A percentile compares a stretch with the other conserved stretches of the same genome.
These are phyloP conservation scores for Neolentinus lepideus DNA, from an alignment of 1,284 basidiomycete genomes.

Conservation along the genomic window DNA sequence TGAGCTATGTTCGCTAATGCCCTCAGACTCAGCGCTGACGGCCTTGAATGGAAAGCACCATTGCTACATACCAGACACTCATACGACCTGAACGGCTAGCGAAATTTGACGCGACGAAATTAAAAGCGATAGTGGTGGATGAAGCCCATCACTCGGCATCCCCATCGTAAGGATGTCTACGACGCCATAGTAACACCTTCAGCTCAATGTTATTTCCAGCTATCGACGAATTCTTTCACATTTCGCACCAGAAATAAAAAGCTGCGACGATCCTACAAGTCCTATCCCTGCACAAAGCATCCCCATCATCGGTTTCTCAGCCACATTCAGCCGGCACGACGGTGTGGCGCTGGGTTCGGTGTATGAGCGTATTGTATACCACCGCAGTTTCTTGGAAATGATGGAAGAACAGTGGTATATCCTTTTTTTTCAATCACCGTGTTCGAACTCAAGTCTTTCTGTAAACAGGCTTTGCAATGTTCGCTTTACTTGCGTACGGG, in stretches of 20 bases:
- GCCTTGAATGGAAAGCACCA: conserved; percentile 47
- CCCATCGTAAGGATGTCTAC: conserved; percentile 53
- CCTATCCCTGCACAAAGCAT: conserved; percentile 42
- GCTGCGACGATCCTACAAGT: conserved; percentile 37
- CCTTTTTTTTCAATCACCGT: neutral
- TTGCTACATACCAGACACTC: conserved; percentile 92
- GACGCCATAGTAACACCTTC: conserved; percentile 3
- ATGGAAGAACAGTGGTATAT: conserved; percentile 84
- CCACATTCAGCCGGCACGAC: conserved; percentile 92
- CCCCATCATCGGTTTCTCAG: conserved; percentile 92
- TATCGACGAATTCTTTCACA: conserved; percentile 75
- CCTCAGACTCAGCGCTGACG: conserved; percentile 5
- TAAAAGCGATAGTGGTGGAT: conserved; percentile 87
- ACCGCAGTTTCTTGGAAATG: conserved; percentile 91
- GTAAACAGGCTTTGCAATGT: conserved; percentile 75
- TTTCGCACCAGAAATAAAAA: conserved; percentile 60
- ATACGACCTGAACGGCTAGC: conserved; percentile 56
- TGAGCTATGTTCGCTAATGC: conserved; percentile 29
- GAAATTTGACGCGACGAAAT: conserved; percentile 69
- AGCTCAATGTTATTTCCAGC: conserved; percentile 26
- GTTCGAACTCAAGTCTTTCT: neutral
- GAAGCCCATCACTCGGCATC: conserved; percentile 96
- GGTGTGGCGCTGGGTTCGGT: conserved; percentile 84
- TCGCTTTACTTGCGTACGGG: conserved; percentile 75
- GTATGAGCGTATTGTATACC: conserved; percentile 91